Base-by-base conservation (phyloP, 306 rosid species). In the Fragaria vesca region DNA sequence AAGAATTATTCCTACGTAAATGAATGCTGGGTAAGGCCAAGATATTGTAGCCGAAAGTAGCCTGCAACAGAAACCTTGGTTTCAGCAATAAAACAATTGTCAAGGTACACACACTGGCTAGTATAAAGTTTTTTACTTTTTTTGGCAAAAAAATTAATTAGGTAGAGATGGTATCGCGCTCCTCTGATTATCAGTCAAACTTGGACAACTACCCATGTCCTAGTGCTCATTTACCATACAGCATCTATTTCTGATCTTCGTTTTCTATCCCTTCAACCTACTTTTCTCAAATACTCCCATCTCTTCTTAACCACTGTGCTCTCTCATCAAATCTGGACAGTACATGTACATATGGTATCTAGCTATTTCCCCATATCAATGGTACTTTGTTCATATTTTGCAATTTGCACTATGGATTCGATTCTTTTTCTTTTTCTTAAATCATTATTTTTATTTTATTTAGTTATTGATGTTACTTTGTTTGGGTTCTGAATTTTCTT, bases 11-110 rank as follows among this genome's bases (percentile, higher is more conserved):
- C 99, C 99, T 74, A 96, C 83, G 79, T 96, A 93, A 84, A 96
- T 86, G 81, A 96, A 78, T 78, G 89, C 94, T 34, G 99, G 99
- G 82, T 88, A 91, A 80, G 99, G 99, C 99, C 99, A 96, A 48
- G 99, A 96, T 77, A 96, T 60, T 32, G 90, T 93, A 80, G 99
- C 99, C 3, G 99, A 80, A 69, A 96, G 97, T 81, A 96, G 90
- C 97, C 99, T 96, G 95, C 89, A 86, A 17, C 81, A 81, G 76
- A 89, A 76, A 71, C 30, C 79, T 63, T 60, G 83, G 66, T 81
- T 74, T 87, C 71, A 75, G 65, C 71, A 73, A 43, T 74, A 58
- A 60, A 63, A 79, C 43, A 4, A 60, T 67, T 12, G 78, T 28
- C 7, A 46, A 47, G 51, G 62, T 54, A 6, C 69, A 63, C 8